Evolutionary conservation across 2,329 filamentous ascomycete genomes (phyloP).

Genomic region (Xylariaceae sp.): DNA sequence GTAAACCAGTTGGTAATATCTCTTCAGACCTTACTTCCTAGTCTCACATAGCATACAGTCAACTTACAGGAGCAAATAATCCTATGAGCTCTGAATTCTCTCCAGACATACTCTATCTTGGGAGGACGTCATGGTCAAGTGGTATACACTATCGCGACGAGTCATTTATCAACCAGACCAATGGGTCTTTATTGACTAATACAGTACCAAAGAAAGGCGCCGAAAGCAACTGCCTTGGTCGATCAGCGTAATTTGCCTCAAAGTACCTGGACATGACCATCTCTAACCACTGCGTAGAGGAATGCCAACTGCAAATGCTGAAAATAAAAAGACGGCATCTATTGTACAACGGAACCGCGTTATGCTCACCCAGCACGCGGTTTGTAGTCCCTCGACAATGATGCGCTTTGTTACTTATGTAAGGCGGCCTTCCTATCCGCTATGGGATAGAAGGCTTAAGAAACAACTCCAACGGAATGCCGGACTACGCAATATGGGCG

Average conservation of each 20-base stretch:
- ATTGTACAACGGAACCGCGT: constrained; percentile 19
- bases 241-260: constrained; percentile 3
- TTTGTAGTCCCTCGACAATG: constrained; percentile 13
- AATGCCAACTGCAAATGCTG: constrained; percentile 3
- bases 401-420: constrained; percentile 13
- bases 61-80: background rate
- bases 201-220: constrained; percentile 8
- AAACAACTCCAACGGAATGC: constrained; percentile 7
- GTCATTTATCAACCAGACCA: constrained; percentile 4
- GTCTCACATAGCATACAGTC: no score
- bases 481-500: background rate
- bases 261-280: constrained; percentile 1
- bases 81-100: background rate
- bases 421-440: constrained; percentile 1
- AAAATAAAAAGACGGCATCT: constrained; percentile 16
- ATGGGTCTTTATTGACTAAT: constrained; percentile 14
- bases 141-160: background rate
- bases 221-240: constrained; percentile 1
- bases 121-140: background rate
- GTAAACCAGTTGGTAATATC: no score
- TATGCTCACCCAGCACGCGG: constrained; percentile 21
- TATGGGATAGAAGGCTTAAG: constrained; percentile 1
- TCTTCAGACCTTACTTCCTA: no score
- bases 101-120: background rate
- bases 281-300: background rate